Base-by-base conservation (phyloP, 768 basidiomycete genomes). In the Terana coerulea region DNA sequence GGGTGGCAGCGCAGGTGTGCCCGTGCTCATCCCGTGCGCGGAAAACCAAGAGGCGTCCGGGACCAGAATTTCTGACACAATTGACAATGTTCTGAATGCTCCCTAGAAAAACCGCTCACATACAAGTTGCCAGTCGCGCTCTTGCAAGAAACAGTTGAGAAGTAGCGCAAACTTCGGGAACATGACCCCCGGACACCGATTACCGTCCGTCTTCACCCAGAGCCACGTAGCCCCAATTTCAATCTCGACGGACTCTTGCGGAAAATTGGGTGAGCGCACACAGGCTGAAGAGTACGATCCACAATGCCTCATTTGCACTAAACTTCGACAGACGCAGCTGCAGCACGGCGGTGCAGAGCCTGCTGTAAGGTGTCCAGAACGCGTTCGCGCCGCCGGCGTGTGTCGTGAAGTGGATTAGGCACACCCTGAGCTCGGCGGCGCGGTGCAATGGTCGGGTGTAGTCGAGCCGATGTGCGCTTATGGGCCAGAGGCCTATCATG, bases 231-330 rank as follows among this genome's bases (percentile, higher is more conserved):
- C n/a, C n/a, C n/a, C n/a, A n/a, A n/a, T n/a, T n/a, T n/a, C n/a
- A n/a, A n/a, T n/a, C n/a, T n/a, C n/a, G n/a, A n/a, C n/a, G n/a
- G n/a, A n/a, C n/a, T n/a, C n/a, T n/a, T n/a, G n/a, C n/a, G n/a
- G 85, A 86, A 69, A 95, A 89, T 60, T 94, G 93, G 0, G 90
- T 88, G 11, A 95, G 66, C 1, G 84, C 78, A 52, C 81, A 87
- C 1, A 95, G 65, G 24, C 74, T 77, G 60, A 91, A 86, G 5
- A 88, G 74, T 6, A 75, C 71, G 31, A 73, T 75, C 88, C 93
- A 95, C n/a, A 82, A 69, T 12, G 71, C 61, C 66, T 98, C 95
- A 58, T 81, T 83, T 15, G 69, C 67, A 35, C 73, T 70, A 10
- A 36, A 26, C 51, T 36, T 28, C 7, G 9, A 36, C 12, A 35